Base-by-base conservation (phyloP, 148 eudicot species). In the Heliosperma pusillum region DNA sequence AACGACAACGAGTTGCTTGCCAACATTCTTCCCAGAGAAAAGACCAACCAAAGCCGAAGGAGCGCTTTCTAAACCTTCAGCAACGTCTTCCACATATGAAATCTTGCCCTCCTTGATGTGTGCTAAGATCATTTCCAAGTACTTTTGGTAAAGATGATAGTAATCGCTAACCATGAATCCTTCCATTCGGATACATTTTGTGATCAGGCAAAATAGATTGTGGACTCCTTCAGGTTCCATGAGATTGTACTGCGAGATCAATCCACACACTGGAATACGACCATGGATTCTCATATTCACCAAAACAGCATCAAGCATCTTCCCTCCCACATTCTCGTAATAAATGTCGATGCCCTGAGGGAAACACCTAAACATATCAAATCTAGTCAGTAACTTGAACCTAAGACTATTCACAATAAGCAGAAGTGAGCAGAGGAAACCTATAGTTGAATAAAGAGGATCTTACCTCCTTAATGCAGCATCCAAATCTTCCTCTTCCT, bases 321-420 rank as follows among this genome's bases (percentile, higher is more conserved):
- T 81, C 12, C 90, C 87, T 50, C 88, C 89, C 7, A 87, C 90
- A 20, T 85, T 87, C 63, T 85, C 88, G 3, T 83, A 87, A 79
- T 87, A 85, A 3, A 85, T 85, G 73, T 85, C 88, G 7, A 85
- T 85, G 50, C 86, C 88, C 56, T 80, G 80, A 1, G 86, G 79
- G 63, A 80, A 80, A 45, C 13, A 76, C 83, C 83, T 80, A 63
- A 40, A 40, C 61, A 60, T 27, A 26, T 11, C 52, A 70, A 61
- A 10, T 47, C 29, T 16, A 61, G 26, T 45, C 70, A 63, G 26
- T 58, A 5, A 21, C 21, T 25, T 70, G 22, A 60, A 50, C 3
- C 55, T 16, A 50, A 50, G 19, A 50, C 17, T 50, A 50, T 11
- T 50, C 55, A 36, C 42, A 36, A 36, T 36, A 36, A 36, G 42